Base-by-base conservation (phyloP, 1,139 yeast species). In the Taphrina communis region DNA sequence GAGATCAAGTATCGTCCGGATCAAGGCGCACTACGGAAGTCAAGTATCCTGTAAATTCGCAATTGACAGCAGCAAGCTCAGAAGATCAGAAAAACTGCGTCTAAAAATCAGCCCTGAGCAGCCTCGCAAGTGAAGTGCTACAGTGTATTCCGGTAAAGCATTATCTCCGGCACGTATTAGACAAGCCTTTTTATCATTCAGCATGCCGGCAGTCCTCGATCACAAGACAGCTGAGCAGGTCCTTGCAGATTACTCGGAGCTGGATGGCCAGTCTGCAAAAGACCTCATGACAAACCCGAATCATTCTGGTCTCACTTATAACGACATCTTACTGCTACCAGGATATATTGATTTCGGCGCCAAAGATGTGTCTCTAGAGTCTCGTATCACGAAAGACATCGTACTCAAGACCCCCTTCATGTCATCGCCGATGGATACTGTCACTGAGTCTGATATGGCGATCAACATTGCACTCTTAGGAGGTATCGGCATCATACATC, bases 371-470 rank as follows among this genome's bases (percentile, higher is more conserved):
- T 81, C 82, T 70, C 84, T 93, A 77, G 97, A 92, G 76, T 85
- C 97, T 73, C 89, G 85, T 80, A 84, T 94, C 80, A 92, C 99
- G 78, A 92, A 89, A 83, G 89, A 88, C 77, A 94, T 94, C 82
- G 82, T 95, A 70, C 84, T 94, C 80, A 92, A 89, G 82, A 83
- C 97, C 66, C 99, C 99, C 72, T 90, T 94, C 75, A 94, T 94
- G 73, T 93, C 98, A 48, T 91, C 97, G 76, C 99, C 99, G 75
- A 94, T 94, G 99, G 99, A 94, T 81, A 94, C 99, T 68, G 99
- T 94, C 73, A 95, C 99, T 71, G 99, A 94, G 83, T 83, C 92
- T 73, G 89, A 88, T 72, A 94, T 94, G 99, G 99, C 99, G 74
- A 94, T 95, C 76, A 88, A 92, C 82, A 93, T 94, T 97, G 98